Evolutionary conservation across 2,329 filamentous ascomycete genomes (phyloP), one percentile per base, ranked within the genome.

Genomic region (Trichoderma semiorbis): DNA sequence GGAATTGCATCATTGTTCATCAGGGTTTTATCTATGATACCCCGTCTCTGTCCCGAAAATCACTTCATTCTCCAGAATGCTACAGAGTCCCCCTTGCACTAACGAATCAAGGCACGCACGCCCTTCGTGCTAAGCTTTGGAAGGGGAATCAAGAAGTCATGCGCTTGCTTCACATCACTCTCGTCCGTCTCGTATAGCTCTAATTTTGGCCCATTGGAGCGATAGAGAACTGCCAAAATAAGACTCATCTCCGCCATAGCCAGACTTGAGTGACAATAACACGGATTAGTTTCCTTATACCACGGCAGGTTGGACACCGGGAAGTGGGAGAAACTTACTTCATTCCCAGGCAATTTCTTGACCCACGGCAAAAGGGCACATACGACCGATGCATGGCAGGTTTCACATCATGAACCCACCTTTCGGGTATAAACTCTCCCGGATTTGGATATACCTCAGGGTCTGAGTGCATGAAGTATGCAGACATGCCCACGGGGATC

Each of bases 211-310:
- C 60, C 60, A 36, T 62, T 62, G 4, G 60, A 36, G 32, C 60
- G 60, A 39, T 62, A 62, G 5, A 62, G 60, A 39, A 62, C 60
- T 62, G 60, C 60, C 32, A 62, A 39, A 28, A 62, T 7, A 28
- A 62, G 60, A 26, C 60, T 62, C 34, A 62, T 62, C 60, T 62
- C 60, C 60, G 60, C 60, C 60, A 62, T 62, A 21, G 60, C 60
- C 21, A 62, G 60, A 18, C 60, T 62, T 12, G 26, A 39, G 32
- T 2, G 21, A 39, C 7, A 18, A 26, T 62, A 11, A 34, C 39
- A 16, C 4, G 16, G 24, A 24, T 62, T 39, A 62, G 60, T 34
- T 62, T 62, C 32, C 14, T 28, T 26, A 16, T 16, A 16, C 21
- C 14, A 62, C 60, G 10, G 11, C 12, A 18, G 5, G 6, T 18